Conservation (phyloP, 2,329 filamentous ascomycete species). For the Aspergillus sp. region DNA sequence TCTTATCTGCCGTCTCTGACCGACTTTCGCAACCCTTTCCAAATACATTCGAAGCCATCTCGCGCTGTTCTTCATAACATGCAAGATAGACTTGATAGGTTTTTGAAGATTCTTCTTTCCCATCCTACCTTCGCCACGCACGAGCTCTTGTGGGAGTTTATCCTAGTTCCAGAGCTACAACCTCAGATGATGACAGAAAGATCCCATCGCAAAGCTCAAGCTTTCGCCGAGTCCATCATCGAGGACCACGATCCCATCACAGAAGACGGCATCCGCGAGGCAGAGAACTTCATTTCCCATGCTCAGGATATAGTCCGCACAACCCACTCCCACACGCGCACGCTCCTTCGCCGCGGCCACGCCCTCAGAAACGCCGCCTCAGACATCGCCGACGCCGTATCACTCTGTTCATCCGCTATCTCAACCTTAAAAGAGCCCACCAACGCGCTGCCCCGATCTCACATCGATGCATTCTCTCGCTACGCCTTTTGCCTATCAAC, state of each 20-base stretch:
- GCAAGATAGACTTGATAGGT: slow-evolving; percentile 81
- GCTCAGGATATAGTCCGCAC: slow-evolving; percentile 85
- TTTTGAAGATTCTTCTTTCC: slow-evolving; percentile 78
- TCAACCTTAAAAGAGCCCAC: slow-evolving; percentile 50
- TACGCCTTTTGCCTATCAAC: slow-evolving; percentile 67
- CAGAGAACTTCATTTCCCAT: slow-evolving; percentile 89
- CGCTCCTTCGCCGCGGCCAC: slow-evolving; percentile 77
- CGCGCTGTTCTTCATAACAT: slow-evolving; percentile 82
- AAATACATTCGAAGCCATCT: slow-evolving; percentile 89
- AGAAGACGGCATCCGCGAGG: slow-evolving; percentile 72
- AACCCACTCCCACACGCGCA: slow-evolving; percentile 79
- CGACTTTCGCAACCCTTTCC: slow-evolving; percentile 80
- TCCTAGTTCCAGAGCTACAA: slow-evolving; percentile 91
- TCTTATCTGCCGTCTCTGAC: slow-evolving; percentile 86
- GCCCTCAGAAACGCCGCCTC: slow-evolving; percentile 64
- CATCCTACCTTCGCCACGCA: slow-evolving; percentile 95
- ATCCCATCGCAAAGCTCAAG: slow-evolving; percentile 81
- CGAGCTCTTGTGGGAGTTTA: slow-evolving; percentile 98
- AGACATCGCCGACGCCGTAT: slow-evolving; percentile 45
- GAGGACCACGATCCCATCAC: slow-evolving; percentile 83
- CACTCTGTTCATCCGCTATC: slow-evolving; percentile 46
- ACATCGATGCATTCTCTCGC: slow-evolving; percentile 69
- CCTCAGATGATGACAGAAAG: slow-evolving; percentile 86
- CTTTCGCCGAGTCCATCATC: slow-evolving; percentile 76
- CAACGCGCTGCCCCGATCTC: slow-evolving; percentile 65